Evolutionary conservation across 768 basidiomycete genomes (phyloP), one percentile per base, ranked within the genome.

Genomic region (Mycena latifolia): DNA sequence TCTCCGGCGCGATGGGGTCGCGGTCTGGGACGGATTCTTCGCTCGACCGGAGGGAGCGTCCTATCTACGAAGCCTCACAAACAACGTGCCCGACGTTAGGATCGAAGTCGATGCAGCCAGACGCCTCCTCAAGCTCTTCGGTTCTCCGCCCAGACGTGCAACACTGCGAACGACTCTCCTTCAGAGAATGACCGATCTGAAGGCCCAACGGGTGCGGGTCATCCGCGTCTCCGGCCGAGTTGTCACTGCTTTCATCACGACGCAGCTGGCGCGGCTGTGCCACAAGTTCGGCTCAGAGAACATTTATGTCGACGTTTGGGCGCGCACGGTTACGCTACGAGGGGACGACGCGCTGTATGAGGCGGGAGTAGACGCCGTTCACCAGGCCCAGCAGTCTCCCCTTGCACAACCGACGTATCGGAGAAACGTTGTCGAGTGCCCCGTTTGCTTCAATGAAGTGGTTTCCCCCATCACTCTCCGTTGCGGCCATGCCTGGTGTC

Each of bases 401-500:
- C 66, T 67, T 39, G 53, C 66, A 29, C 65, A 47, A 43, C 75
- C 52, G 35, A 50, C 27, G 43, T 63, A 46, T 17, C 67, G 35
- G 25, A 48, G 51, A 29, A 75, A 67, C 41, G 69, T 63, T 22
- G 74, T 61, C 15, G 71, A 74, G 11, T 95, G 93, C 70, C 92
- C 93, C 0, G 88, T 93, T 4, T 95, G 93, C 74, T 86, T 93
- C 62, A 83, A 83, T 58, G 82, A 86, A 46, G 83, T 84, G 1
- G 77, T 84, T 0, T 74, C 81, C 1, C 89, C 89, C 0, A 74
- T 88, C 4, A 80, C 79, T 14, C 80, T 93, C 1, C 75, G 73
- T 12, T 95, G 93, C 67, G 87, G 89, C 2, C 92, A 95, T 74
- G 71, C 71, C 1, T 93, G 88, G 86, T 94, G 93, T 73, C 84